phyloP scores from a whole-genome alignment of 176 grass and related monocot genomes.

The Triticum timopheevii region DNA sequence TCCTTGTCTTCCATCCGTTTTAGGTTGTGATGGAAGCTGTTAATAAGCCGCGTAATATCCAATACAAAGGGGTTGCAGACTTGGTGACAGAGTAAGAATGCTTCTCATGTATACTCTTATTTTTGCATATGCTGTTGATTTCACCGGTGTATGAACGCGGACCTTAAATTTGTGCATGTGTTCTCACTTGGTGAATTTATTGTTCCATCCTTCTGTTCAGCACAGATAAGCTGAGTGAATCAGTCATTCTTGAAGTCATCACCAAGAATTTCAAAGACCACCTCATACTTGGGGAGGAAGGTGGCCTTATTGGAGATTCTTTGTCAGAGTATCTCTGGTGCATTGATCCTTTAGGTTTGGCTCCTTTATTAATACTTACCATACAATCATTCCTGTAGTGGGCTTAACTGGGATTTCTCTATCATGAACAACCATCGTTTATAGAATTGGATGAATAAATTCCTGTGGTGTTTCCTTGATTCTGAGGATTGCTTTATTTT shows the following conservation, averaged over 20 bases:
- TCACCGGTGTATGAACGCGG: neutral
- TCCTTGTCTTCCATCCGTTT: neutral
- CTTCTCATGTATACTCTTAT: neutral
- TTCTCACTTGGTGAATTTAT: conserved; percentile 4
- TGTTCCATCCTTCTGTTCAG: conserved; percentile 55
- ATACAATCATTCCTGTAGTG: neutral
- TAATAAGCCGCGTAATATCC: conserved; percentile 87
- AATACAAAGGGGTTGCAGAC: conserved; percentile 86
- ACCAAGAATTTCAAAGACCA: conserved; percentile 84
- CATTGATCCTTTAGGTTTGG: conserved; percentile 96
- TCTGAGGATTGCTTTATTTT: neutral
- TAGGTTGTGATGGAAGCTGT: conserved; percentile 98
- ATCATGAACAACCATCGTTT: neutral
- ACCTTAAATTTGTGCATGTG: neutral
- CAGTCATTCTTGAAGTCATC: conserved; percentile 85
- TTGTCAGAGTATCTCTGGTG: conserved; percentile 96
- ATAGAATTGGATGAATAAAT: neutral
- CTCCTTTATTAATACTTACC: conserved; percentile 19
- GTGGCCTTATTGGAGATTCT: conserved; percentile 87
- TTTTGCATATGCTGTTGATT: neutral
- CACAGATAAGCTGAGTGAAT: conserved; percentile 91
- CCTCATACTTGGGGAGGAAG: conserved; percentile 98
- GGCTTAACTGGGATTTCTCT: neutral
- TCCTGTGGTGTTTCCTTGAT: neutral
- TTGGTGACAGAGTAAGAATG: conserved; percentile 94